These are phyloP conservation scores for Plasmodium vivax DNA, from an alignment of 169 alveolate species.

Conservation along the genomic window DNA sequence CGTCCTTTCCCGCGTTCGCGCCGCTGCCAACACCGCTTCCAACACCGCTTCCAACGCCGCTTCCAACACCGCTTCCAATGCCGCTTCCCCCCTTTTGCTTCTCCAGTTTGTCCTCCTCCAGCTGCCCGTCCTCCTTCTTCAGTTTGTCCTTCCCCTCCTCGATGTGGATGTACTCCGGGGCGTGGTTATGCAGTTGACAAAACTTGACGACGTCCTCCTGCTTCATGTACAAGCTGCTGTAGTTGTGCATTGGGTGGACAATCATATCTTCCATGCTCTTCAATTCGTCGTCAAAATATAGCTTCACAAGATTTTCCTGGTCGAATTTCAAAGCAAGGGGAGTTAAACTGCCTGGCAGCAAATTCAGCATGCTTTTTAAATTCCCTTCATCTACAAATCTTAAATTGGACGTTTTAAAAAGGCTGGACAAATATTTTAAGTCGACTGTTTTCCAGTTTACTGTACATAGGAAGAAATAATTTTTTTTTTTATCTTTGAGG, in stretches of 20 bases:
- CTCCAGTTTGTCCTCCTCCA: constrained; percentile 4
- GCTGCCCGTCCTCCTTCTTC: constrained; percentile 14
- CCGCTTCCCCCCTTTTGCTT: not conserved
- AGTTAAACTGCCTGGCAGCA: constrained; percentile 82
- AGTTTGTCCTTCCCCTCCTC: not conserved
- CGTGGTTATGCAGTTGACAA: constrained; percentile 55
- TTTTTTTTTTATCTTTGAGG: constrained; percentile 79
- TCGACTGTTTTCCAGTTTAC: constrained; percentile 76
- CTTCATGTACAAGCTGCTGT: constrained; percentile 72
- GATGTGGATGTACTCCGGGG: constrained; percentile 45
- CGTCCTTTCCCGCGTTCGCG: not conserved
- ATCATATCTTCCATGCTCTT: constrained; percentile 70
- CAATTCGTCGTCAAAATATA: constrained; percentile 65
- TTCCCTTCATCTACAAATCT: constrained; percentile 85
- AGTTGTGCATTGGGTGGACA: constrained; percentile 76
- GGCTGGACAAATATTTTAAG: constrained; percentile 77
- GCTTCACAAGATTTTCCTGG: constrained; percentile 54
- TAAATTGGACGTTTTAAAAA: constrained; percentile 81
- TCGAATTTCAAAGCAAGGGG: constrained; percentile 87
- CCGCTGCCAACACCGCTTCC: not conserved
- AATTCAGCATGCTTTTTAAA: constrained; percentile 78
- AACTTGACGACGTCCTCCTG: constrained; percentile 62
- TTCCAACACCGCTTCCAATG: not conserved
- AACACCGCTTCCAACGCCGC: no score
- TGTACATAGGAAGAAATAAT: constrained; percentile 76